Evolutionary conservation across 2,329 filamentous ascomycete genomes (phyloP).

Genomic region (Botrytis tulipae): DNA sequence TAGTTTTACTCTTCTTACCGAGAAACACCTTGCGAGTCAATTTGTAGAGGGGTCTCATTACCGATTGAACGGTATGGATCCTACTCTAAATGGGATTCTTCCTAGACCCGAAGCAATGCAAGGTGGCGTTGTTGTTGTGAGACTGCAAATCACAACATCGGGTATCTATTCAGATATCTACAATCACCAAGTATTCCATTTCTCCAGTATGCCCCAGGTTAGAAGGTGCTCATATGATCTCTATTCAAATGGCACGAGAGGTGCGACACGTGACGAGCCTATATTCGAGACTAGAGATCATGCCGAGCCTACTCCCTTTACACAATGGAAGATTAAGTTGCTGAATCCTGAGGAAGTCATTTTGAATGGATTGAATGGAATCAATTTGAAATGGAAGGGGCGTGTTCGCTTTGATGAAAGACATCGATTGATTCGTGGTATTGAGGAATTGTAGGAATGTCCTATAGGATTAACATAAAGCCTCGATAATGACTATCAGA

Average conservation of each 20-base stretch:
- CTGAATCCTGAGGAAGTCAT: slow-evolving; percentile 4
- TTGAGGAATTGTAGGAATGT: not conserved
- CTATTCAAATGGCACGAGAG: not conserved
- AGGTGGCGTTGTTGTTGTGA: slow-evolving; percentile 7
- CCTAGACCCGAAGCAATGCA: slow-evolving; percentile 6
- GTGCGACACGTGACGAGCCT: slow-evolving; percentile 1
- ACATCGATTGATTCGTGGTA: not conserved
- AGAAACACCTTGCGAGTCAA: slow-evolving; percentile 10
- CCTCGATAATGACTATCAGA: not conserved
- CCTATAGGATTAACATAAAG: not conserved
- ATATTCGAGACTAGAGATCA: slow-evolving; percentile 14
- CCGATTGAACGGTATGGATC: slow-evolving; percentile 11
- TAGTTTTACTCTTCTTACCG: slow-evolving; percentile 13
- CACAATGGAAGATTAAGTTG: slow-evolving; percentile 16
- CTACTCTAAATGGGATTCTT: not conserved
- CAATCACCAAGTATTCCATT: slow-evolving; percentile 4
- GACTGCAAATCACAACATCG: slow-evolving; percentile 4
- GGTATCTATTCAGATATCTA: slow-evolving; percentile 15
- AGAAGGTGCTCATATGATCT: slow-evolving; percentile 18
- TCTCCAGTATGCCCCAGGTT: slow-evolving; percentile 5
- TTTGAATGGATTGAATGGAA: not conserved
- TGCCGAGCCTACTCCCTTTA: slow-evolving; percentile 11
- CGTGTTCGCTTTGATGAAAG: not conserved
- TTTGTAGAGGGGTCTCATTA: slow-evolving; percentile 15
- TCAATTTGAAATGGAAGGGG: slow-evolving; percentile 12